Base-by-base conservation (phyloP, 371 early-diverging fungal species). In the Actinomortierella ambigua region DNA sequence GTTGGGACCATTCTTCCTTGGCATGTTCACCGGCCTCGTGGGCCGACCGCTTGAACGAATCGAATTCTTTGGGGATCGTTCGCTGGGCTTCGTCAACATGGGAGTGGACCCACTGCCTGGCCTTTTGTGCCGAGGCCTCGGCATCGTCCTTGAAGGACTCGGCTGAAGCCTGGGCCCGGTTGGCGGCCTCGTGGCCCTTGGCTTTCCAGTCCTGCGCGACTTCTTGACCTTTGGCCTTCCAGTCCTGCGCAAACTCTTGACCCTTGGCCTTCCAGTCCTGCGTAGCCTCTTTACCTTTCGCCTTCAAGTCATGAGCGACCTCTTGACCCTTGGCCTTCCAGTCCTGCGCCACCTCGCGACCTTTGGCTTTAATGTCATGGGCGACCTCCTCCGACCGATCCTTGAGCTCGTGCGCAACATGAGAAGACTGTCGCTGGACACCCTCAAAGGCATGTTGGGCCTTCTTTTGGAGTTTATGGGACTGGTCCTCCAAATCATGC, bases 401-500 rank as follows among this genome's bases (percentile, higher is more conserved):
- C 28, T 61, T 53, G 9, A 69, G 13, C 14, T 64, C 70, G 42
- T 55, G 59, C 1, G 57, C 69, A 2, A 59, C 57, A 13, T 63
- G 48, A 14, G 40, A 23, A 3, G 65, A 50, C 50, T 60, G 63
- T 11, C 64, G 65, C 54, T 69, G 63, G 52, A 42, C 61, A 8
- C 58, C 65, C 2, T 50, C 29, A 1, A 65, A 15, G 22, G 34
- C 34, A 48, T 65, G 22, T 3, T 55, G 50, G 8, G 70, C 57
- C 61, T 70, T 65, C 41, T 65, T 61, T 0, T 57, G 15, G 9
- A 70, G 26, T 20, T 65, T 56, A 11, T 61, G 59, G 3, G 71
- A 51, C 56, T 71, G 61, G 22, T 65, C 65, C 1, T 65, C 22
- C n/a, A 65, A 24, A n/a, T 62, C 71, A 2, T 65, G 56, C 2